Percentiles rank a stretch among this genome's conserved stretches.
phyloP scores from a whole-genome alignment of 1,139 yeast species.

The Diutina sp. region DNA sequence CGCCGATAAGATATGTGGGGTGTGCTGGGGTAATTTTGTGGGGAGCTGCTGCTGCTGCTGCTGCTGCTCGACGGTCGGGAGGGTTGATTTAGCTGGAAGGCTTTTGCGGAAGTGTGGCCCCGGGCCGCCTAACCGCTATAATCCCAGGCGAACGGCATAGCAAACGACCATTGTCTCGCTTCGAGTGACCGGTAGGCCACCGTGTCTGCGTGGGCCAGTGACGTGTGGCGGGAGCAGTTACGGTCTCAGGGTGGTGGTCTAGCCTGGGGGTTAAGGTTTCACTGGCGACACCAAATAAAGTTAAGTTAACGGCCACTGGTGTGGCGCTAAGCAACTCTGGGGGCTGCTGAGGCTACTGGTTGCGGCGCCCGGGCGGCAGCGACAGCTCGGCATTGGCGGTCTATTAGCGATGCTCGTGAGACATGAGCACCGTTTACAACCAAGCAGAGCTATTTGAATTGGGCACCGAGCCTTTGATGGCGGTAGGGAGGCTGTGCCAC shows the following conservation, averaged over 20 bases:
- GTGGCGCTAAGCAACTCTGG: not conserved
- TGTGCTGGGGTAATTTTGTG: not conserved
- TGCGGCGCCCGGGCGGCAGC: not conserved
- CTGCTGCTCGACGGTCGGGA: not conserved
- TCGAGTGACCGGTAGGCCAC: not conserved
- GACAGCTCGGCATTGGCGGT: not conserved
- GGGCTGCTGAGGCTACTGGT: not conserved
- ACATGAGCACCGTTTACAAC: too few relatives aligned
- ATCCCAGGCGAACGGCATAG: not conserved
- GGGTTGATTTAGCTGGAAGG: not conserved
- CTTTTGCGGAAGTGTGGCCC: not conserved
- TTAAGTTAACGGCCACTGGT: not conserved
- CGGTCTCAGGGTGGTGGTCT: too few relatives aligned
- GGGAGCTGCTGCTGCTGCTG: not conserved
- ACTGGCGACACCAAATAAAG: not conserved
- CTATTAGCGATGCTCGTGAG: too few relatives aligned
- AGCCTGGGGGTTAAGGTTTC: too few relatives aligned
- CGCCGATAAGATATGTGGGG: not conserved
- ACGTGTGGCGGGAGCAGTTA: too few relatives aligned
- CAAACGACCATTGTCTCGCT: not conserved
- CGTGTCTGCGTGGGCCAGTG: too few relatives aligned
- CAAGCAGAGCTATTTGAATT: too few relatives aligned
- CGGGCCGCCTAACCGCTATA: not conserved
- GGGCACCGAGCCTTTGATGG: too few relatives aligned
- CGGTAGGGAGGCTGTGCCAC: too few relatives aligned